Conservation (phyloP, 176 grass and related monocot genomes). For the Triticum aestivum region DNA sequence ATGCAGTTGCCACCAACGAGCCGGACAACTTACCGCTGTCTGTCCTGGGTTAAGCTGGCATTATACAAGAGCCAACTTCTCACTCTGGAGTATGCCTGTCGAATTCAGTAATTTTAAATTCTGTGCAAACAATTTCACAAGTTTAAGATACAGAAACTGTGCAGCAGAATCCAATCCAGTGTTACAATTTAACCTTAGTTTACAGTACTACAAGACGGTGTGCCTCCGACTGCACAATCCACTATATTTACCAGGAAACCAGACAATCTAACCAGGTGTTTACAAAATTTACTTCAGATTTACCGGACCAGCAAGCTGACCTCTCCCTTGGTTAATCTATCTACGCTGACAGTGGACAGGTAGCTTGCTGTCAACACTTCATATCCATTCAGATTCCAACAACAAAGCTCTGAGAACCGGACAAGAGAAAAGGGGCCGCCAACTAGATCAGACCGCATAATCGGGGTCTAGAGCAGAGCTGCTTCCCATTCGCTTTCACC, state of each 20-base stretch:
- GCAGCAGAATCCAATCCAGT: background rate
- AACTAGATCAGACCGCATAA: slow-evolving; percentile 69
- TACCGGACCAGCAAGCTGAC: background rate
- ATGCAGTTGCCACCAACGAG: too few species aligned
- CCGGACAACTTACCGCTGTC: too few species aligned
- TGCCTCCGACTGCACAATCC: background rate
- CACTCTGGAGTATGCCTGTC: background rate
- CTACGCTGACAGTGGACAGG: background rate
- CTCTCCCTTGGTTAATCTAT: slow-evolving; percentile 20
- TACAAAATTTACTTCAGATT: slow-evolving; percentile 10
- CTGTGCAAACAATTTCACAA: background rate
- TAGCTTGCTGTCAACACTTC: background rate
- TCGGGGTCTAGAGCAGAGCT: slow-evolving; percentile 89
- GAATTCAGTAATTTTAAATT: background rate
- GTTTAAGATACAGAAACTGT: background rate
- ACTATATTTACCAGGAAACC: background rate
- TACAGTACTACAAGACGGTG: background rate
- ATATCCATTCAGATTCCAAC: background rate
- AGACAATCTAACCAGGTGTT: background rate
- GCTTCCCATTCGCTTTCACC: slow-evolving; percentile 95
- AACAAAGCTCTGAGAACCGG: background rate
- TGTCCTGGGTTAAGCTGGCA: background rate
- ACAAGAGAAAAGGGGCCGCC: background rate
- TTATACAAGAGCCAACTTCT: background rate
- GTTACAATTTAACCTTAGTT: slow-evolving; percentile 11